phyloP scores from a whole-genome alignment of 495 filamentous ascomycete genomes.

The Penicillium lagena region DNA sequence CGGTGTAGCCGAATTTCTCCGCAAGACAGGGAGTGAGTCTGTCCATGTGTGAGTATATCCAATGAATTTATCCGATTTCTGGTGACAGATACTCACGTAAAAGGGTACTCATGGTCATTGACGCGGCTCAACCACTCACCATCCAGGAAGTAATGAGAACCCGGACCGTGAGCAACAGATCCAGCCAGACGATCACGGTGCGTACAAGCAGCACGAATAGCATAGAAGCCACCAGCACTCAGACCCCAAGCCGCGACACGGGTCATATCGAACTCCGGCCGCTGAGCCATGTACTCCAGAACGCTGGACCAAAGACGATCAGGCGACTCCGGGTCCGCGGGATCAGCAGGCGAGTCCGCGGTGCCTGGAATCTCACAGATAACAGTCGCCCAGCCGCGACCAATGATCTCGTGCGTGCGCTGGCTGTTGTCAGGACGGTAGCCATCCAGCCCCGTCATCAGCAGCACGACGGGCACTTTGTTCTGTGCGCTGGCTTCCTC shows the following conservation, averaged over 20 bases:
- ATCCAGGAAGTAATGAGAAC: slow-evolving; percentile 63
- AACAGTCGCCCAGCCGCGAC: slow-evolving; percentile 53
- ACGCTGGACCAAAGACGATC: slow-evolving; percentile 51
- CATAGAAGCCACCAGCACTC: slow-evolving; percentile 72
- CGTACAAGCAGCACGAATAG: slow-evolving; percentile 66
- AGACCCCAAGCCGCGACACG: slow-evolving; percentile 66
- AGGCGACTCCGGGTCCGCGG: slow-evolving; percentile 41
- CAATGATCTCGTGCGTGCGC: slow-evolving; percentile 58
- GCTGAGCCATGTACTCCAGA: slow-evolving; percentile 56
- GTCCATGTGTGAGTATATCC: too few relatives aligned
- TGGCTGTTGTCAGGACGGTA: slow-evolving; percentile 75
- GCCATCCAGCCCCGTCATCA: slow-evolving; percentile 73
- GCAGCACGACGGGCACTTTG: slow-evolving; percentile 54
- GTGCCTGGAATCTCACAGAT: slow-evolving; percentile 75
- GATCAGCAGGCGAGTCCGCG: slow-evolving; percentile 67
- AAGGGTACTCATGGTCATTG: slow-evolving; percentile 75
- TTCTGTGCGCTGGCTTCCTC: slow-evolving; percentile 24
- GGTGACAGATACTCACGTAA: slow-evolving; percentile 41
- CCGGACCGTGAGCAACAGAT: slow-evolving; percentile 65
- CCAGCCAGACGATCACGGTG: slow-evolving; percentile 54
- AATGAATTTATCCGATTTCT: too few relatives aligned
- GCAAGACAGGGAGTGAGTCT: slow-evolving; percentile 59
- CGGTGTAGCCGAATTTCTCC: slow-evolving; percentile 62
- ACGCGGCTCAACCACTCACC: slow-evolving; percentile 57
- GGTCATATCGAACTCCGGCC: slow-evolving; percentile 53